Percentiles rank a stretch among this genome's conserved stretches.
Evolutionary conservation across 371 early-diverging fungal species (phyloP).

Genomic region (Rhizomucor miehei): DNA sequence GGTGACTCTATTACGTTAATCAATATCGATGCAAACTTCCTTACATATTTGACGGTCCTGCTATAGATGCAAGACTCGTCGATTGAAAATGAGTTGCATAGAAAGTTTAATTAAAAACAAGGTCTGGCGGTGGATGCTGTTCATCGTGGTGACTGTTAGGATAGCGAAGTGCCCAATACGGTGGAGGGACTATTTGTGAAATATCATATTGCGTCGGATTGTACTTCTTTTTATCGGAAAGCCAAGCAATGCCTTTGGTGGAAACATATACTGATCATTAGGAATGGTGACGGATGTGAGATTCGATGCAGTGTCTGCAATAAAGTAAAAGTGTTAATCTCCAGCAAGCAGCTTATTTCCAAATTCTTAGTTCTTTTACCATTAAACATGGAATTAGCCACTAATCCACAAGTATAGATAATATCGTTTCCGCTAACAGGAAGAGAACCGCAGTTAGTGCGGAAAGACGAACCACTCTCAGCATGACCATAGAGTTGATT

Average conservation of each 20-base stretch:
- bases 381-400: constrained; percentile 91
- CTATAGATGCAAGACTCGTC: too few relatives aligned
- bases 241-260: constrained; percentile 79
- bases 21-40: too few relatives aligned
- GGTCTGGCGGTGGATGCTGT: too few relatives aligned
- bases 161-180: constrained; percentile 58
- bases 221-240: constrained; percentile 65
- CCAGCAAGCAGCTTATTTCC: too few relatives aligned
- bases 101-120: too few relatives aligned
- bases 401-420: constrained; percentile 92
- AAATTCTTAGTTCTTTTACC: constrained; percentile 56
- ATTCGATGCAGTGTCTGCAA: constrained; percentile 45
- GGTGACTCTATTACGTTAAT: too few relatives aligned
- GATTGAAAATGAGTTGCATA: too few relatives aligned
- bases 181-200: constrained; percentile 57
- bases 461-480: constrained; percentile 31
- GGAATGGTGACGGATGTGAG: constrained; percentile 45
- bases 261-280: too few relatives aligned
- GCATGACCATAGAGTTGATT: constrained; percentile 81
- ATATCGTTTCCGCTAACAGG: constrained; percentile 39
- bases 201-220: constrained; percentile 44
- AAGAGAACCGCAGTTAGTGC: constrained; percentile 30
- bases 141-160: too few relatives aligned
- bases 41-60: too few relatives aligned
- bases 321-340: neutral